These are phyloP conservation scores for Paecilomyces formosus DNA, from an alignment of 2,329 filamentous ascomycete genomes.

Conservation along the genomic window DNA sequence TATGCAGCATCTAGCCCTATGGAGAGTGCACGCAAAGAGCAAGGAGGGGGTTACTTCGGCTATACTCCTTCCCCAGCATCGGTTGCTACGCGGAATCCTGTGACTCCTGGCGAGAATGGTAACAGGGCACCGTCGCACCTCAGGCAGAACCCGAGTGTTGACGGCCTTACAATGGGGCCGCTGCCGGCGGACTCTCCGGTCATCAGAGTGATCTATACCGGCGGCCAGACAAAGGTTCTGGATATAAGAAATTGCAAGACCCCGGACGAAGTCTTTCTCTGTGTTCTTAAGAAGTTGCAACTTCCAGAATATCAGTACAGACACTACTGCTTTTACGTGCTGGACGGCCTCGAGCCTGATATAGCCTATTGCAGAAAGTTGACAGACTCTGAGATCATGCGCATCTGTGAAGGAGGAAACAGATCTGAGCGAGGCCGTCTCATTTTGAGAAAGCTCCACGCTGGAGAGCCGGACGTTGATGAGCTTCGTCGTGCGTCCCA, in stretches of 20 bases:
- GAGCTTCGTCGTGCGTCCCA: constrained; percentile 82
- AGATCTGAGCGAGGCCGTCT: constrained; percentile 82
- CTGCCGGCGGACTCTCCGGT: constrained; percentile 80
- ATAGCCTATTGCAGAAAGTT: constrained; percentile 73
- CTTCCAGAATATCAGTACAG: constrained; percentile 84
- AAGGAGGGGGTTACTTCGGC: constrained; percentile 46
- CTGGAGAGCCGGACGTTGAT: constrained; percentile 77
- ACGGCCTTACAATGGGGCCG: constrained; percentile 77
- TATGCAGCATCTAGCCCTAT: constrained; percentile 55
- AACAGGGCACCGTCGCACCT: constrained; percentile 62
- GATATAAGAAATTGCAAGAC: constrained; percentile 88
- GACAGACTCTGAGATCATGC: constrained; percentile 79
- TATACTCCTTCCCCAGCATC: constrained; percentile 48
- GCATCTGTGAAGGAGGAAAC: constrained; percentile 79
- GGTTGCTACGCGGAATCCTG: constrained; percentile 47
- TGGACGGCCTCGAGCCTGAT: constrained; percentile 77
- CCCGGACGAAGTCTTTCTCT: constrained; percentile 85
- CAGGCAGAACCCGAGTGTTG: constrained; percentile 74
- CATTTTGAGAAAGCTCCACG: constrained; percentile 86
- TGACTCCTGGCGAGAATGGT: constrained; percentile 56
- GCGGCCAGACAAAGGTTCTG: constrained; percentile 84
- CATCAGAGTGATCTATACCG: constrained; percentile 88
- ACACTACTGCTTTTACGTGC: constrained; percentile 94
- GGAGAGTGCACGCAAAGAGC: constrained; percentile 45
- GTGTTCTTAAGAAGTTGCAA: constrained; percentile 79